Base-by-base conservation (phyloP, 2,329 filamentous ascomycete genomes). In the Raffaelea albimanens region DNA sequence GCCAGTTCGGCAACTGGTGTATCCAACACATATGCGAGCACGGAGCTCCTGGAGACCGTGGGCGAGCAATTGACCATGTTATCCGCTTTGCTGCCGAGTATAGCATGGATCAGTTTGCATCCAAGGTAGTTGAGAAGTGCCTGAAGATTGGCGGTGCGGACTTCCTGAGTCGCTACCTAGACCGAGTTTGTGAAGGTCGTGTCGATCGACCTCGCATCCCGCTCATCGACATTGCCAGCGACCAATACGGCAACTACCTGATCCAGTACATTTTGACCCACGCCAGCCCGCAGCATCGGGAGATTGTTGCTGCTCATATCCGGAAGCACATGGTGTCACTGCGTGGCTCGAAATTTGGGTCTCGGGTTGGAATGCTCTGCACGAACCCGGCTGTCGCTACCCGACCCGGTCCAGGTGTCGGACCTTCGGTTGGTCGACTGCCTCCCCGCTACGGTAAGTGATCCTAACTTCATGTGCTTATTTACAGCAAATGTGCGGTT, bases 251-350 rank as follows among this genome's bases (percentile, higher is more conserved):
- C 58, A 98, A 98, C 69, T 98, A 98, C 61, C 77, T 98, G 53
- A 87, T 98, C 53, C 93, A 98, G 66, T 95, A 94, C 79, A 93
- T 98, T 60, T 74, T 98, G 60, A 90, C 88, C 57, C 87, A 96
- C 63, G 85, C 88, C 52, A 81, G 83, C 49, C 73, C 85, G 47
- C 88, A 94, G 63, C 93, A 97, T 63, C 87, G 89, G 50, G 94
- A 98, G 62, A 73, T 95, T 55, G 93, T 98, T 55, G 89, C 90
- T 43, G 83, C 82, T 48, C 93, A 98, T 62, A 95, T 98, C 58
- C 85, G 88, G 58, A 97, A 97, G 77, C 93, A 98, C 67, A 98
- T 98, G 93, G 93, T 98, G 9, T 98, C 93, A 48, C 84, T 98
- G 43, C 87, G 93, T 52, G 93, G 93, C 49, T 97, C 93, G 61